Percentiles rank a stretch among this genome's conserved stretches.
Conservation (phyloP, 1,139 yeast species). For the Taphrina wiesneri region DNA sequence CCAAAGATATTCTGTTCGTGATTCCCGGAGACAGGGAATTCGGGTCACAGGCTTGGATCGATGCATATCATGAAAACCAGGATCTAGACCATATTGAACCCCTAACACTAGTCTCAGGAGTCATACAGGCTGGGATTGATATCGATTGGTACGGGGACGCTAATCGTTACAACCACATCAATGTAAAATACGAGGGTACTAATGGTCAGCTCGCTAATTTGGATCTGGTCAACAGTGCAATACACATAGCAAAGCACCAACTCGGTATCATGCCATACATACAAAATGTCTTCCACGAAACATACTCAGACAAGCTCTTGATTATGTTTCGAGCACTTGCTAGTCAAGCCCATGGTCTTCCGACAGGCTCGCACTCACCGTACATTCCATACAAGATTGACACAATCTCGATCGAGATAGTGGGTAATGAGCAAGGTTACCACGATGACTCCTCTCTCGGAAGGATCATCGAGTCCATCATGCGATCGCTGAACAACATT, state of each 20-base stretch:
- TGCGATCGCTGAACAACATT: constrained; percentile 86
- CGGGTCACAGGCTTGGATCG: constrained; percentile 84
- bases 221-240: constrained; percentile 81
- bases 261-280: constrained; percentile 72
- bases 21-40: constrained; percentile 71
- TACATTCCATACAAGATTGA: constrained; percentile 54
- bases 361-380: constrained; percentile 35
- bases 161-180: constrained; percentile 74
- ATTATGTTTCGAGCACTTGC: constrained; percentile 66
- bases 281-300: constrained; percentile 56
- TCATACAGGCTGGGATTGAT: constrained; percentile 87
- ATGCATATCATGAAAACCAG: constrained; percentile 67
- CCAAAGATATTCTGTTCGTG: constrained; percentile 86
- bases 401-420: constrained; percentile 76
- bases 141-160: constrained; percentile 69
- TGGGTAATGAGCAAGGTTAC: constrained; percentile 48
- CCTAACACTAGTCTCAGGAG: constrained; percentile 88
- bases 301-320: constrained; percentile 52
- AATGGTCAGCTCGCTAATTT: constrained; percentile 95
- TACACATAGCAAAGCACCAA: constrained; percentile 61
- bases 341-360: constrained; percentile 64
- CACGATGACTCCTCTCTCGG: constrained; percentile 89
- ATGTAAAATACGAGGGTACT: constrained; percentile 78
- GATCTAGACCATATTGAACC: constrained; percentile 43
- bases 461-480: constrained; percentile 79